phyloP scores from a whole-genome alignment of 495 filamentous ascomycete species.

The Aeminium ludgeri region DNA sequence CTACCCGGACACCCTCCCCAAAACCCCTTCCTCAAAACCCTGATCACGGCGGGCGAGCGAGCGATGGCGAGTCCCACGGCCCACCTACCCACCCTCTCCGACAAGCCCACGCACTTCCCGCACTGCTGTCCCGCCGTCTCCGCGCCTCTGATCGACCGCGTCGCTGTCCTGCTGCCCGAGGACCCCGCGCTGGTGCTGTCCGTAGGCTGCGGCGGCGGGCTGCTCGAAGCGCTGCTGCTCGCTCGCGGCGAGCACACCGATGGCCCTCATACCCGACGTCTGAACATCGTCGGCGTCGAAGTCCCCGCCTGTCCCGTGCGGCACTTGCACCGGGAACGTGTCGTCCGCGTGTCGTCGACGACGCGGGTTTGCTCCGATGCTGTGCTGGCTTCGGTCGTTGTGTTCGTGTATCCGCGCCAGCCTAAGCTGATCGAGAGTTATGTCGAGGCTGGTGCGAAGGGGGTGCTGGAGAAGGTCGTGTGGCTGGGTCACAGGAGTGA shows the following conservation, averaged over 20 bases:
- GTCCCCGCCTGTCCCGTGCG: slow-evolving; percentile 29
- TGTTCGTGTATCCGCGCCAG: slow-evolving; percentile 42
- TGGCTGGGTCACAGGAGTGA: slow-evolving; percentile 37
- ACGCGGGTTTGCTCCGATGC: slow-evolving; percentile 23
- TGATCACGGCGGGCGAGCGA: neutral
- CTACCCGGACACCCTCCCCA: neutral
- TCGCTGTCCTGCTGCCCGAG: slow-evolving; percentile 28
- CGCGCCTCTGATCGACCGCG: slow-evolving; percentile 22
- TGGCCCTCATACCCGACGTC: slow-evolving; percentile 3
- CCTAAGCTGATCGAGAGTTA: slow-evolving; percentile 31
- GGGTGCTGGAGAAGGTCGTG: slow-evolving; percentile 24
- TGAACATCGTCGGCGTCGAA: slow-evolving; percentile 32
- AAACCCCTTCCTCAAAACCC: too few species aligned
- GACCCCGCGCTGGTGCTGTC: slow-evolving; percentile 31
- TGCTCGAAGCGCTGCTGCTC: slow-evolving; percentile 34
- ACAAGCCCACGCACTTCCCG: slow-evolving; percentile 17
- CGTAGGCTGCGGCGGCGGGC: slow-evolving; percentile 37
- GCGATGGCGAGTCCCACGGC: neutral
- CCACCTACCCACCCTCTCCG: neutral
- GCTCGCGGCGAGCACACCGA: neutral
- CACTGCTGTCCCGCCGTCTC: slow-evolving; percentile 37
- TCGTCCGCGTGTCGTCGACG: slow-evolving; percentile 30
- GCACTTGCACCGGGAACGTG: slow-evolving; percentile 29
- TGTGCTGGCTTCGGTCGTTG: slow-evolving; percentile 28
- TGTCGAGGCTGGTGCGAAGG: slow-evolving; percentile 20